These are phyloP conservation scores for Rutstroemia sp. DNA, from an alignment of 2,329 filamentous ascomycete genomes.

Conservation along the genomic window DNA sequence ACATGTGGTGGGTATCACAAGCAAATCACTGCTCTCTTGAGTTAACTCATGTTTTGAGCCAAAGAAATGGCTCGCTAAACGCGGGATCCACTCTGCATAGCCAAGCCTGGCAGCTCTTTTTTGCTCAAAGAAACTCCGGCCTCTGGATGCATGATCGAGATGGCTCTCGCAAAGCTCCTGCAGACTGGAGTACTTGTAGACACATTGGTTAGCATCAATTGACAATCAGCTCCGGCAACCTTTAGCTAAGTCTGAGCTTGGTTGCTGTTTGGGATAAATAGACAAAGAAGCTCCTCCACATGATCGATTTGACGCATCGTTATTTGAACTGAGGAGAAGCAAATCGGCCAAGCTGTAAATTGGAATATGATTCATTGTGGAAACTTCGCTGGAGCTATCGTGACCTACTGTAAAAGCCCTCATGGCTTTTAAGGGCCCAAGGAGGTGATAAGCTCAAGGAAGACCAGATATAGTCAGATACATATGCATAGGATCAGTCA, in stretches of 20 bases:
- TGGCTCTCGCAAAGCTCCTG: not conserved
- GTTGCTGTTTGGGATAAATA: not conserved
- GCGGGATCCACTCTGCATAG: not conserved
- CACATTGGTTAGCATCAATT: not conserved
- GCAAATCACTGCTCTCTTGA: conserved; percentile 6
- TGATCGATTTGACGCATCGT: not conserved
- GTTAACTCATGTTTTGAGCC: not conserved
- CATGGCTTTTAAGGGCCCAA: no score
- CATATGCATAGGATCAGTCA: no score
- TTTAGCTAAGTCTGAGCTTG: no score
- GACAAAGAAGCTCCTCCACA: not conserved
- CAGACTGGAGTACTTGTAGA: no score
- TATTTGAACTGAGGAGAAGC: not conserved
- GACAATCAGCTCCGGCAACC: not conserved
- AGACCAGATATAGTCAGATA: no score
- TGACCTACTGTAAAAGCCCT: no score
- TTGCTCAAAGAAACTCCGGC: no score
- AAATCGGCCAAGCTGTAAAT: not conserved
- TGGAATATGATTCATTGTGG: not conserved
- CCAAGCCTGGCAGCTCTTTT: no score
- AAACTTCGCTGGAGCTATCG: no score
- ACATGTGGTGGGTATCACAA: not conserved
- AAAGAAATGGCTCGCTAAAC: conserved; percentile 2
- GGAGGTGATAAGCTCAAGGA: no score
- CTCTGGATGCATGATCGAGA: not conserved